Base-by-base conservation (phyloP, 2,329 filamentous ascomycete species). In the Phoma sp. region DNA sequence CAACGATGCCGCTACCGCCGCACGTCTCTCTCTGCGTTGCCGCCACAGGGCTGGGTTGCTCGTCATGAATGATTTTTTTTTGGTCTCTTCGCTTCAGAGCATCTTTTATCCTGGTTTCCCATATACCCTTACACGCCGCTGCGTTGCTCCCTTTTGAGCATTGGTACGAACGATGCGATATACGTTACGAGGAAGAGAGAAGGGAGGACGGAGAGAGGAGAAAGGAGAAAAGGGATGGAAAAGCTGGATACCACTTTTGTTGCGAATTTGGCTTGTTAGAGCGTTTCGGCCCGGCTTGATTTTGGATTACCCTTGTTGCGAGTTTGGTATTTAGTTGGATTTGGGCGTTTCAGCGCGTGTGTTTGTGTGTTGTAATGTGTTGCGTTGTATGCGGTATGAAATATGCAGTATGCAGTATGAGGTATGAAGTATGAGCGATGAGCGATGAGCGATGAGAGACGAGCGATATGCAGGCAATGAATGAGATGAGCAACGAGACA, bases 41-140 rank as follows among this genome's bases (percentile, higher is more conserved):
- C 35, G 52, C 52, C 46, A 50, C 52, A 50, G 52, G 52, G 52
- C 52, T 55, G 52, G 52, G 52, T 46, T 55, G 52, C 45, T 37
- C 52, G 31, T 19, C 35, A 13, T 12, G 0, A 8, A 49, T 24
- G 10, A 17, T 6, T 24, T 39, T 45, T 29, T 6, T 17, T 24
- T 38, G 19, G 7, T 10, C 10, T 19, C 7, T 49, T 25, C 13
- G 6, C 24, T 46, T 48, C 32, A 15, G 24, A 35, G 44, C 44
- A 54, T 48, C 39, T 24, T 25, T 53, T 48, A 48, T 54, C 51
- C 38, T 43, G 10, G 31, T 44, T 54, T 43, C 31, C 39, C 35
- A 49, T 55, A 55, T 55, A 55, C 51, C 51, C 51, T 44, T 55
- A 29, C 44, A 48, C 44, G 13, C 13, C 8, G 7, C 29, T 31